Base-by-base conservation (phyloP, 441 rosid genomes). In the Brassica balearica region DNA sequence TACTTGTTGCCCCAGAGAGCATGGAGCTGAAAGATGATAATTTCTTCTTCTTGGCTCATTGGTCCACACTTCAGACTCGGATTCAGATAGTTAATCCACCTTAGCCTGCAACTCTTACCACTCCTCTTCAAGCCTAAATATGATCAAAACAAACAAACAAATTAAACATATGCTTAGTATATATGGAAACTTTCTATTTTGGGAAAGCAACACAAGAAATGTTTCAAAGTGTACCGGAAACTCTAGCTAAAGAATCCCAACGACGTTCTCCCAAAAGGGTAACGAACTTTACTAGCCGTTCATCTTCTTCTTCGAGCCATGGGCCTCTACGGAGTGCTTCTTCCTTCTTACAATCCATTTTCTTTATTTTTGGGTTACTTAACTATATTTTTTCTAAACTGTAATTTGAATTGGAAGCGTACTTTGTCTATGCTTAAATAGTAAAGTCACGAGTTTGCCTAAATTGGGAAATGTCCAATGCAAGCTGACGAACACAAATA, bases 101-200 rank as follows among this genome's bases (percentile, higher is more conserved):
- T 84, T 72, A 88, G 80, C 68, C 94, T 86, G 77, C 95, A 91
- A 81, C 94, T 90, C 88, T 89, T 90, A 29, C 97, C 95, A 64
- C 89, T 89, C 80, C 93, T 89, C 74, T 69, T 86, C 55, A 93
- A 68, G 64, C 93, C 97, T 89, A 82, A 68, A 58, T 25, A 41
- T 14, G 23, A 61, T 43, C 66, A 66, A 65, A 38, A 22, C 51
- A 59, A 23, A 5, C 8, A 51, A 73, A 29, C 34, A 29, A 29
- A 29, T 29, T 29, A 34, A 34, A 15, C 5, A 38, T 51, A 73
- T 48, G n/a, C 15, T 69, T 68, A 72, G 27, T 15, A 2, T 48
- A 72, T 41, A 55, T 32, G 63, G 1, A 66, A 19, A 12, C 29
- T 78, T 56, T 67, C 15, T 68, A 73, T 22, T 10, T 64, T n/a